Base-by-base conservation (phyloP, 108 stramenopile species). In the Epipyxis sp. region DNA sequence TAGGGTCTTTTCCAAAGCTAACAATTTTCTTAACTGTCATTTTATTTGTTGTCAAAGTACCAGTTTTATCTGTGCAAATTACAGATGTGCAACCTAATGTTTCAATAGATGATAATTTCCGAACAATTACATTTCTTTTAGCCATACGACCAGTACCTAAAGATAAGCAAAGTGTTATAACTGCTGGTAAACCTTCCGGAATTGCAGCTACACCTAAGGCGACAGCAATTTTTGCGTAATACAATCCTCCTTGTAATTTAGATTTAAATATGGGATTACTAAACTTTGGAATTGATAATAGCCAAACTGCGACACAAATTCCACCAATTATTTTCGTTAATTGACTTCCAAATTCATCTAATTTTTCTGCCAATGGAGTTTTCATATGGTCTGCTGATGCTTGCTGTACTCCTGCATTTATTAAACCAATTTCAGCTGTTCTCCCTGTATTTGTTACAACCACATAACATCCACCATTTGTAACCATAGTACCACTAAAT, bases 161-260 rank as follows among this genome's bases (percentile, higher is more conserved):
- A 0, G 95, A 93, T 77, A 94, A 90, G 79, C 93, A 94, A 13
- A 94, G 90, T 0, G 85, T 86, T 37, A 86, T 86, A 44, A 84
- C 83, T 1, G 85, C 85, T 0, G 94, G 94, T 58, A 94, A 83
- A 29, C 94, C 94, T 82, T 95, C 95, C 40, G 95, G 94, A 69
- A 97, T 96, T 27, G 96, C 96, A n/a, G 96, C 96, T 13, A 97
- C 96, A 1, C 94, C 96, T 29, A 97, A 84, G 80, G 94, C 94
- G n/a, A 98, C 96, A 1, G 95, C 98, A 35, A 96, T 94, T 83
- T 86, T 86, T 25, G 82, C 82, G 67, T 84, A 84, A 77, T 86
- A 79, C 35, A 83, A 40, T n/a, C 83, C 85, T 16, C 85, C 85
- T 59, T 79, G 82, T 32, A 84, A 69, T 59, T 79, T 83, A 46